phyloP scores from a whole-genome alignment of 805 yeast genomes.

The Lipomyces starkeyi region DNA sequence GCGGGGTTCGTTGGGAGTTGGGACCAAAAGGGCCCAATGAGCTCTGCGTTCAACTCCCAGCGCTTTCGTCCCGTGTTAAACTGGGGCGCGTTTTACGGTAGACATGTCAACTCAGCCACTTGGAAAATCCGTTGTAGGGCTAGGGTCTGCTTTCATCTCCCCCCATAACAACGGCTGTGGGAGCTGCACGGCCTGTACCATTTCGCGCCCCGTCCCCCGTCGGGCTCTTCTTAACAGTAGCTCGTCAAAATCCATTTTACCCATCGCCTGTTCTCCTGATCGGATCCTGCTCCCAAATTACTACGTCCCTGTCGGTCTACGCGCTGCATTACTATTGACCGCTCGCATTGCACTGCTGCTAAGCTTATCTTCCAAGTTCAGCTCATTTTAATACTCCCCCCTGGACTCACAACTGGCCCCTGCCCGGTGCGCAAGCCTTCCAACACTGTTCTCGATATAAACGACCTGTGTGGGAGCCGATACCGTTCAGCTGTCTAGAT shows the following conservation, averaged over 20 bases:
- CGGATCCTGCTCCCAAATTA: neutral
- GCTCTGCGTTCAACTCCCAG: conserved; percentile 1
- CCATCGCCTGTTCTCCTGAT: neutral
- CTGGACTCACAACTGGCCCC: neutral
- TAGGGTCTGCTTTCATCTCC: neutral
- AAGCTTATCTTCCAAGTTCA: neutral
- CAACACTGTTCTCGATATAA: neutral
- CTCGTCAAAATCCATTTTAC: neutral
- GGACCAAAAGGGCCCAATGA: conserved; percentile 2
- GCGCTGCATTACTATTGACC: neutral
- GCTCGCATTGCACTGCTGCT: neutral
- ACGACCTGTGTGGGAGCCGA: neutral
- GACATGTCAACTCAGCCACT: neutral
- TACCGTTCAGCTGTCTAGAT: neutral
- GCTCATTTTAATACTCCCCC: neutral
- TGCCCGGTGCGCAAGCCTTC: neutral
- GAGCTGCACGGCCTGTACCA: neutral
- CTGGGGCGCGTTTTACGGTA: neutral
- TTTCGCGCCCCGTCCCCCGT: neutral
- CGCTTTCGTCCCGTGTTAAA: neutral
- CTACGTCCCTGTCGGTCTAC: neutral
- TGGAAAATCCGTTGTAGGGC: neutral
- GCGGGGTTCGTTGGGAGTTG: conserved; percentile 6
- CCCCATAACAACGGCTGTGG: neutral
- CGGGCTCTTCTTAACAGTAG: neutral